A percentile compares a stretch with the other conserved stretches of the same genome.
phyloP scores from a whole-genome alignment of 1,284 basidiomycete species.

The Ceraceosorus guamensis region DNA sequence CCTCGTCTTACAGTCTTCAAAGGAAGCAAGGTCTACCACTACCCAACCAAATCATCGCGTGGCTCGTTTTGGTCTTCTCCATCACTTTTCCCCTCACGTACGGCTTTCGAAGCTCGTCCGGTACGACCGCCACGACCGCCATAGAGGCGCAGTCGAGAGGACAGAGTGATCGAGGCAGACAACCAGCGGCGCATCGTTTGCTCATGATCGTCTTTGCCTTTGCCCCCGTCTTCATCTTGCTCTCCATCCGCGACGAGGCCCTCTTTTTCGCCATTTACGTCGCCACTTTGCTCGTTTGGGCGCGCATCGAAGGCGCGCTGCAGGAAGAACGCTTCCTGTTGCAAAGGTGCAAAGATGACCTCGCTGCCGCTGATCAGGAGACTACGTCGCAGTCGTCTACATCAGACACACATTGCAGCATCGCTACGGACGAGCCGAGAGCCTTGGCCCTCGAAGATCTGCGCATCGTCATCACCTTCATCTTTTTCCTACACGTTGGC shows the following conservation, averaged over 20 bases:
- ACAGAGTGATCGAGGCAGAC: constrained; percentile 3
- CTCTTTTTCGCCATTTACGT: constrained; percentile 71
- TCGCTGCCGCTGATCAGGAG: no score
- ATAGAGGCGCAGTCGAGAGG: neutral
- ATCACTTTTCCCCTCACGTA: constrained; percentile 28
- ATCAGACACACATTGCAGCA: no score
- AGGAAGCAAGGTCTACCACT: constrained; percentile 64
- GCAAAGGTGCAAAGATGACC: no score
- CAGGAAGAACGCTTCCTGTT: constrained; percentile 12
- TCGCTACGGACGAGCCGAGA: constrained; percentile 45
- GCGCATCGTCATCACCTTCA: constrained; percentile 69
- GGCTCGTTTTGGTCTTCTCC: constrained; percentile 55
- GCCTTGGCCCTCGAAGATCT: constrained; percentile 60
- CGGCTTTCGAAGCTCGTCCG: constrained; percentile 20
- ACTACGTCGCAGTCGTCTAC: no score
- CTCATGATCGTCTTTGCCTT: constrained; percentile 54
- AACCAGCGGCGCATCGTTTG: constrained; percentile 41
- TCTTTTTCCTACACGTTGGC: constrained; percentile 78
- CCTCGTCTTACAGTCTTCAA: constrained; percentile 61
- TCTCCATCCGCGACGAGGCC: constrained; percentile 75
- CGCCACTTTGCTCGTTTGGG: constrained; percentile 62
- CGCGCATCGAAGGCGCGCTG: constrained; percentile 57
- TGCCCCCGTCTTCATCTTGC: constrained; percentile 67
- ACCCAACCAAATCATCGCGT: constrained; percentile 60
- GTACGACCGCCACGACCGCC: neutral